Evolutionary conservation across 2,329 filamentous ascomycete species (phyloP).

Genomic region (Neophaeococcomyces aloes): DNA sequence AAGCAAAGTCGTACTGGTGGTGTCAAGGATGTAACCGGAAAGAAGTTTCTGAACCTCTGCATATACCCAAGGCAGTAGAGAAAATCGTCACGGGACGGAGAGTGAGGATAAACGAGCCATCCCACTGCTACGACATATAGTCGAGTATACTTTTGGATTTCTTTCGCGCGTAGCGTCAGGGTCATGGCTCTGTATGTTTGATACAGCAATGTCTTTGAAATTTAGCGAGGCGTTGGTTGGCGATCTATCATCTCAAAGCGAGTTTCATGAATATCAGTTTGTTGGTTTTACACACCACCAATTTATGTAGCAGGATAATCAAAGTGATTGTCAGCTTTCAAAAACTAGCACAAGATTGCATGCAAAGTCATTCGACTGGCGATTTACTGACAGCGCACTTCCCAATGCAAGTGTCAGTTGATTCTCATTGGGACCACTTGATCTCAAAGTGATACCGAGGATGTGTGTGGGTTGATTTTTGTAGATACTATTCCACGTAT

Average conservation of each 20-base stretch:
- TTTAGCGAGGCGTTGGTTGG: slow-evolving; percentile 4
- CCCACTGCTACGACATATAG: slow-evolving; percentile 7
- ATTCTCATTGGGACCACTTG: too few relatives aligned
- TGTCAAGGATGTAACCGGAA: slow-evolving; percentile 17
- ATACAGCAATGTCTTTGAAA: too few relatives aligned
- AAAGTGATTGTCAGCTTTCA: too few relatives aligned
- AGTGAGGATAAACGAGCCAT: slow-evolving; percentile 6
- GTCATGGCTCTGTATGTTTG: too few relatives aligned
- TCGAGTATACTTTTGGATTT: neutral
- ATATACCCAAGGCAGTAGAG: slow-evolving; percentile 6
- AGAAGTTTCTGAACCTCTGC: slow-evolving; percentile 1
- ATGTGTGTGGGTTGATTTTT: too few relatives aligned
- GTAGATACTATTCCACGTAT: too few relatives aligned
- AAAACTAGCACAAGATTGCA: neutral
- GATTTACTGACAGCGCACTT: too few relatives aligned
- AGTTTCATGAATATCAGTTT: neutral
- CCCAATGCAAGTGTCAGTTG: too few relatives aligned
- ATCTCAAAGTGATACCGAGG: too few relatives aligned
- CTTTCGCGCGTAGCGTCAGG: neutral
- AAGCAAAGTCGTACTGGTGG: slow-evolving; percentile 20
- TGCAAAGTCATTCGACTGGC: neutral
- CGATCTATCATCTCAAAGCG: neutral
- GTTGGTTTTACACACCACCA: neutral
- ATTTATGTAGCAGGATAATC: too few relatives aligned
- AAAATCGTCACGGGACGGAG: slow-evolving; percentile 4